A percentile compares a stretch with the other conserved stretches of the same genome.
phyloP scores from a whole-genome alignment of 1,284 basidiomycete genomes.

The Malassezia yamatoensis region DNA sequence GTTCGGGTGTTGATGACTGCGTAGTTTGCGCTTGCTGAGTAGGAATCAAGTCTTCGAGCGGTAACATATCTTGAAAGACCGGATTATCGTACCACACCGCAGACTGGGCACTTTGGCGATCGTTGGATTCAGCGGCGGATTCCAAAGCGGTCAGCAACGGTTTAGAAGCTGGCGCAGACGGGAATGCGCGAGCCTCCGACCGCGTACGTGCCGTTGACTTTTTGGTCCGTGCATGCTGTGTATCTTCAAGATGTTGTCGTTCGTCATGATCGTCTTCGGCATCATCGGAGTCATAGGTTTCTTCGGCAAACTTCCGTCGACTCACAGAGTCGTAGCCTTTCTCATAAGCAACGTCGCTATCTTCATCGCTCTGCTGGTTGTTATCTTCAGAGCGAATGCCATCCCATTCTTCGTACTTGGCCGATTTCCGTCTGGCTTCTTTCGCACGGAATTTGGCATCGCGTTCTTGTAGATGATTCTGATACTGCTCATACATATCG shows the following conservation, averaged over 20 bases:
- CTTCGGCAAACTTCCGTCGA: slow-evolving; percentile 56
- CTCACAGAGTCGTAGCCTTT: slow-evolving; percentile 65
- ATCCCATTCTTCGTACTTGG: slow-evolving; percentile 48
- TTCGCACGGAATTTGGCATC: slow-evolving; percentile 84
- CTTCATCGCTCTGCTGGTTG: slow-evolving; percentile 42
- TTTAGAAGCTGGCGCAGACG: slow-evolving; percentile 16
- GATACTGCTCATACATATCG: slow-evolving; percentile 77
- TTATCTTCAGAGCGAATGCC: slow-evolving; percentile 30
- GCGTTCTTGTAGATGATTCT: slow-evolving; percentile 66
- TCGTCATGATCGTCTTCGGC: slow-evolving; percentile 49
- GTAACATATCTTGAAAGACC: slow-evolving; percentile 68
- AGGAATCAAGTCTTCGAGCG: slow-evolving; percentile 45
- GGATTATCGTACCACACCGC: slow-evolving; percentile 91
- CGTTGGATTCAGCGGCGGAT: slow-evolving; percentile 2
- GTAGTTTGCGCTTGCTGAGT: slow-evolving; percentile 34
- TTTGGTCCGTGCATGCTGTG: slow-evolving; percentile 37
- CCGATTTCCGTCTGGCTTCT: slow-evolving; percentile 67
- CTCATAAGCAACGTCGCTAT: slow-evolving; percentile 50
- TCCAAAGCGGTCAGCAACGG: slow-evolving; percentile 7
- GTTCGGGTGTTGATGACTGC: slow-evolving; percentile 17
- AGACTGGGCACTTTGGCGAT: slow-evolving; percentile 51
- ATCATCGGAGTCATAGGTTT: slow-evolving; percentile 53
- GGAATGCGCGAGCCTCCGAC: neutral
- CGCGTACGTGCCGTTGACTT: neutral
- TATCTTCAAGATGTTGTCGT: slow-evolving; percentile 27